A percentile compares a stretch with the other conserved stretches of the same genome.
These are phyloP conservation scores for Agrostemma githago DNA, from an alignment of 148 eudicot genomes.

Conservation along the genomic window DNA sequence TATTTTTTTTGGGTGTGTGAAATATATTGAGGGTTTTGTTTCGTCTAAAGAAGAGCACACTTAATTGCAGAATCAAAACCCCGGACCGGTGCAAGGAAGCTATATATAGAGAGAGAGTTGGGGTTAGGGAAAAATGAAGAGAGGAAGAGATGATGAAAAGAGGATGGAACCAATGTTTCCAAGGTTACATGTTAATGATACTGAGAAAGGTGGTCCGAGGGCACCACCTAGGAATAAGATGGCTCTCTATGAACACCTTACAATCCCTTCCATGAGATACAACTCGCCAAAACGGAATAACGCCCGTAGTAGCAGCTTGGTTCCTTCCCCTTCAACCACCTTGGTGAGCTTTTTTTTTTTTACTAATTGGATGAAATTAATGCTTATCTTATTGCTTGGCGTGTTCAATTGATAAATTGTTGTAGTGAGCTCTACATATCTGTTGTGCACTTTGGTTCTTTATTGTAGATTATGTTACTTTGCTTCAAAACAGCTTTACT, in stretches of 20 bases:
- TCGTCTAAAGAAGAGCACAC: too few species aligned
- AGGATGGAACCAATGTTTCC: constrained; percentile 78
- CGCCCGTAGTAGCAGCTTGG: constrained; percentile 13
- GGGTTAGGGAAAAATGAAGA: constrained; percentile 43
- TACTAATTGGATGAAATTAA: background rate
- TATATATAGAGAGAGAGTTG: too few species aligned
- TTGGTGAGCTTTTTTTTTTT: constrained; percentile 33
- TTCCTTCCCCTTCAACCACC: constrained; percentile 38
- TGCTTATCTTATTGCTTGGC: background rate
- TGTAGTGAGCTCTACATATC: background rate
- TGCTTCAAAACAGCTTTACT: constrained; percentile 1
- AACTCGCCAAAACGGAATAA: constrained; percentile 26
- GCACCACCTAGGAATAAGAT: constrained; percentile 96
- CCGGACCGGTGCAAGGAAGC: too few species aligned
- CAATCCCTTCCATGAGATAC: constrained; percentile 69
- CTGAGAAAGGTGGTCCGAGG: constrained; percentile 91
- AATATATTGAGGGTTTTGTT: background rate
- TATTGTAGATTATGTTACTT: background rate
- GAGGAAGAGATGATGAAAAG: constrained; percentile 69
- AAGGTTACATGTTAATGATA: constrained; percentile 84
- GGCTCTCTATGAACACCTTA: constrained; percentile 92
- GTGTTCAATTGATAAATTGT: background rate
- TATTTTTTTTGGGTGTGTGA: constrained; percentile 9
- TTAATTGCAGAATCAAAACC: too few species aligned
- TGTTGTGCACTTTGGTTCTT: background rate